Base-by-base conservation (phyloP, 129 eudicot genomes). In the Arctium lappa region DNA sequence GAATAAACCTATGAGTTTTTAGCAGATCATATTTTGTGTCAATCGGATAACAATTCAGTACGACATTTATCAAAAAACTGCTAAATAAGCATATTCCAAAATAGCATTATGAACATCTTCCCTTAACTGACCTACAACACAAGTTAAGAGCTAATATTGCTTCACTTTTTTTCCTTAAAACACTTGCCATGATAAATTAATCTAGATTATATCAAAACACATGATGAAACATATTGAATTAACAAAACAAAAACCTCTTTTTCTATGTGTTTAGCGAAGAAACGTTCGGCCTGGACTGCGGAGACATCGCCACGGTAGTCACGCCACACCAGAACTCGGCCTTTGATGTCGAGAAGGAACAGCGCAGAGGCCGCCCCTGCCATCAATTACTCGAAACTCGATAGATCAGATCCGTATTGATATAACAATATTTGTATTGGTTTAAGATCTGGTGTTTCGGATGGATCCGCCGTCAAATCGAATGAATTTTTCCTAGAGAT, bases 321-420 rank as follows among this genome's bases (percentile, higher is more conserved):
- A 22, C 98, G 94, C 97, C 97, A 94, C 18, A 94, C 97, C 71
- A 94, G 92, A 79, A 94, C 98, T 34, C 96, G 91, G 83, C 98
- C 98, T 38, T 92, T 94, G 79, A 92, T 94, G 78, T 94, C 98
- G 34, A 94, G 89, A 78, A 94, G 90, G 90, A 92, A 94, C 85
- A 94, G 97, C 90, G 98, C 98, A 62, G 98, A 94, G 85, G 97
- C 98, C 88, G 98, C 98, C 78, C 98, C 98, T 31, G 98, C 88
- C 94, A 94, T 94, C 72, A 32, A 76, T 79, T 30, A 40, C 48
- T 39, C 38, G n/a, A 8, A 16, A 18, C 13, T 22, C 50, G 69
- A 76, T 53, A 63, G 76, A 81, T 80, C 85, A 76, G 80, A 40
- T 80, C 78, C 77, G 74, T 66, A 48, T 36, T 29, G 75, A n/a